Evolutionary conservation across 2,329 filamentous ascomycete species (phyloP), one percentile per base, ranked within the genome.

Genomic region (Metarhizium guizhouense): DNA sequence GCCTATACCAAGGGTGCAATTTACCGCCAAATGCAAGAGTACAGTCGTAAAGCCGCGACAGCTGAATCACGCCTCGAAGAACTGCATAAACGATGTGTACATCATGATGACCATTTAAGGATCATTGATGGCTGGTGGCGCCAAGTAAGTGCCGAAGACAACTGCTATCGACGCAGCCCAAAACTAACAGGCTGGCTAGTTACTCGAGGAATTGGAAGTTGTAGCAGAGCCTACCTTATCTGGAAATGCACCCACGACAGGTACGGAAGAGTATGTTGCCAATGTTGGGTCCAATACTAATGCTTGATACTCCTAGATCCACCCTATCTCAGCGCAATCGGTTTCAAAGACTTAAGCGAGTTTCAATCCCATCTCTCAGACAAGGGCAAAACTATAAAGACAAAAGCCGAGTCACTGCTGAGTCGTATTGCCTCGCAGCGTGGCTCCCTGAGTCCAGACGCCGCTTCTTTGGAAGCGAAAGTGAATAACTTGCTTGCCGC

Each of bases 21-120:
- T 69, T 87, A 89, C 66, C 90, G 95, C 57, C 93, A 96, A 74
- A 96, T 99, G 91, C 89, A 91, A 68, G 94, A 97, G 73, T 96
- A 95, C 73, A 96, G 95, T 74, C 86, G 94, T 64, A 90, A 95
- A 69, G 92, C 91, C 69, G 79, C 81, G 56, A 88, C 87, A 45
- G 76, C 95, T 59, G 92, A 97, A 74, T 78, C 83, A 57, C 88
- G 89, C 67, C 77, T 96, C 59, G 86, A 86, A 67, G 88, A 95
- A 61, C 76, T 95, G 60, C 83, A 88, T 61, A 91, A 90, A 69
- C 82, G 84, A 66, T 83, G 88, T 34, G 80, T 82, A 59, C 85
- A 94, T 72, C 90, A 97, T 73, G 90, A 97, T 72, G 91, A 97
- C 64, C 94, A 97, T 70, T 76, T 99, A 53, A 85, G 93, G 66